These are phyloP conservation scores for Lagerstroemia fauriei DNA, from an alignment of 441 rosid genomes.

Conservation along the genomic window DNA sequence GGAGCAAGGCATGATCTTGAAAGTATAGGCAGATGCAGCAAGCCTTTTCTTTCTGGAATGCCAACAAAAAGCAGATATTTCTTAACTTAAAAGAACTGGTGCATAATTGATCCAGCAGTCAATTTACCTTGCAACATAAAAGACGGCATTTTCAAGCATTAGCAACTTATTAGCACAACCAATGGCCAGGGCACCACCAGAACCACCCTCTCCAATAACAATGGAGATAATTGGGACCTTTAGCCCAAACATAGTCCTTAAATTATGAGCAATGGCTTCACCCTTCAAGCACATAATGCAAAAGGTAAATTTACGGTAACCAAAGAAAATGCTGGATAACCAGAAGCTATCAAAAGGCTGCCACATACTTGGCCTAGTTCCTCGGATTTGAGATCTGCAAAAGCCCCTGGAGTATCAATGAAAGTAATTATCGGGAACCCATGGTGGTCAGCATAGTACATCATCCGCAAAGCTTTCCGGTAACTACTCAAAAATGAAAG, in stretches of 20 bases:
- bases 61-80: not conserved
- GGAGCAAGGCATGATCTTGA: not conserved
- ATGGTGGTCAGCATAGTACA: conserved; percentile 91
- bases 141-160: conserved; percentile 90
- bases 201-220: conserved; percentile 95
- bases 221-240: conserved; percentile 85
- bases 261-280: conserved; percentile 88
- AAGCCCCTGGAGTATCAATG: conserved; percentile 92
- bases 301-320: not conserved
- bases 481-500: conserved; percentile 47
- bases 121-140: conserved; percentile 89
- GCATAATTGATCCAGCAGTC: not conserved
- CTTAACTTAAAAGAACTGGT: not conserved
- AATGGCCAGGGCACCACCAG: conserved; percentile 95
- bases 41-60: not conserved
- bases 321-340: not conserved
- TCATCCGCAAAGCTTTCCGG: conserved; percentile 89
- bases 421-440: conserved; percentile 88
- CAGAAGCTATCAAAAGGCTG: not conserved
- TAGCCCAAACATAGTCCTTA: conserved; percentile 88
- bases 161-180: conserved; percentile 83
- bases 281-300: conserved; percentile 51
- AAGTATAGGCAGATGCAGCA: not conserved
- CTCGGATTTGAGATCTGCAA: conserved; percentile 82
- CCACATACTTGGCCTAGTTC: conserved; percentile 73